Evolutionary conservation across 1,284 basidiomycete species (phyloP).

Genomic region (Puccinia hordei): DNA sequence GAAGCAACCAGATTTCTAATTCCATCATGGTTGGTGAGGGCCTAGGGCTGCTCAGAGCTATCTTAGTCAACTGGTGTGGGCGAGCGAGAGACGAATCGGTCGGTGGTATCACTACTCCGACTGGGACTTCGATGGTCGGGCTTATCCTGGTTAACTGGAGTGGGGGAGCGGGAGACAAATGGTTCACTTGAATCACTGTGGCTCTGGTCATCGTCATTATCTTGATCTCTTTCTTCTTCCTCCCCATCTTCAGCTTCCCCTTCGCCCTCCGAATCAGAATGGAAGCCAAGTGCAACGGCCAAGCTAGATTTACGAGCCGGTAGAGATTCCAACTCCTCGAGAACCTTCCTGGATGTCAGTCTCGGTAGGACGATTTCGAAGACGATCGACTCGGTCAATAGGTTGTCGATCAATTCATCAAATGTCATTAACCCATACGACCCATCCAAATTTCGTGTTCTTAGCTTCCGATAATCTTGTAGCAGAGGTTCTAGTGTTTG

Average conservation of each 20-base stretch:
- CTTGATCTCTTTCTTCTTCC: constrained; percentile 29
- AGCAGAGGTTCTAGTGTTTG: constrained; percentile 89
- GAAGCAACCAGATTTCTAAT: too few species aligned
- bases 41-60: constrained; percentile 46
- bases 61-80: constrained; percentile 52
- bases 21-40: neutral
- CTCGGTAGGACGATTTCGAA: constrained; percentile 96
- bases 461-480: constrained; percentile 88
- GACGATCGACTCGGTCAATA: constrained; percentile 84
- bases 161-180: constrained; percentile 40
- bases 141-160: neutral
- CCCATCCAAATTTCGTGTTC: constrained; percentile 76
- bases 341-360: constrained; percentile 76
- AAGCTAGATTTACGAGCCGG: constrained; percentile 77
- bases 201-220: constrained; percentile 30
- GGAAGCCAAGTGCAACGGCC: constrained; percentile 70
- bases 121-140: neutral
- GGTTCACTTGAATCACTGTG: constrained; percentile 39
- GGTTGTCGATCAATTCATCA: constrained; percentile 85
- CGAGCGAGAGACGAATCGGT: constrained; percentile 54
- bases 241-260: constrained; percentile 51
- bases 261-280: constrained; percentile 49
- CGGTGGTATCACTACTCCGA: constrained; percentile 8
- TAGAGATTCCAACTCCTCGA: constrained; percentile 90
- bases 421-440: constrained; percentile 71